Conservation (phyloP, 2,329 filamentous ascomycete genomes). For the Didymella arachidicola region DNA sequence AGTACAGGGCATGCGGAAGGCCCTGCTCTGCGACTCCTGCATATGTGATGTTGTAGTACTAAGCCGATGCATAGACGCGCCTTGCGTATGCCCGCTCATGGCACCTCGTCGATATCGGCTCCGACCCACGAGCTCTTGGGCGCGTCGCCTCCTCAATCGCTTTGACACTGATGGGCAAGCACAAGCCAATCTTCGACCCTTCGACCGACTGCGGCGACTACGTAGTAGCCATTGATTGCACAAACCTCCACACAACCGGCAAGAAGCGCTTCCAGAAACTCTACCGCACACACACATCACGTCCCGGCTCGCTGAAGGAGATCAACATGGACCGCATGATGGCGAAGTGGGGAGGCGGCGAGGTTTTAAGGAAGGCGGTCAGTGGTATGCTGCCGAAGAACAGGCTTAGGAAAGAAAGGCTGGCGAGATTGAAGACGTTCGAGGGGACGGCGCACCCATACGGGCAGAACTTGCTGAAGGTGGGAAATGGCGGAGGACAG, state of each 20-base stretch:
- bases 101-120: constrained; percentile 83
- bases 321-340: constrained; percentile 97
- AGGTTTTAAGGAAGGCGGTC: constrained; percentile 90
- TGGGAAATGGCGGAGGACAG: constrained; percentile 56
- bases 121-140: constrained; percentile 78
- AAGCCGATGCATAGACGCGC: constrained; percentile 70
- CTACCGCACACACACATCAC: constrained; percentile 94
- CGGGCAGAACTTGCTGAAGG: constrained; percentile 81
- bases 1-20: not conserved
- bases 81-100: constrained; percentile 96
- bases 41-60: not conserved
- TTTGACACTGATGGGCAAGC: constrained; percentile 92
- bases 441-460: constrained; percentile 94
- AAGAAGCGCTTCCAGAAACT: constrained; percentile 93
- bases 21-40: not conserved
- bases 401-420: constrained; percentile 81
- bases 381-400: constrained; percentile 99
- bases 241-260: constrained; percentile 85
- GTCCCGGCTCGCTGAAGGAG: constrained; percentile 83
- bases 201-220: constrained; percentile 99
- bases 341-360: constrained; percentile 89
- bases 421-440: constrained; percentile 92
- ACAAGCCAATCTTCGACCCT: constrained; percentile 97
- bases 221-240: constrained; percentile 91
- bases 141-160: constrained; percentile 90